These are phyloP conservation scores for Vitis hybrid DNA, from an alignment of 177 flowering plant genomes.

Conservation along the genomic window DNA sequence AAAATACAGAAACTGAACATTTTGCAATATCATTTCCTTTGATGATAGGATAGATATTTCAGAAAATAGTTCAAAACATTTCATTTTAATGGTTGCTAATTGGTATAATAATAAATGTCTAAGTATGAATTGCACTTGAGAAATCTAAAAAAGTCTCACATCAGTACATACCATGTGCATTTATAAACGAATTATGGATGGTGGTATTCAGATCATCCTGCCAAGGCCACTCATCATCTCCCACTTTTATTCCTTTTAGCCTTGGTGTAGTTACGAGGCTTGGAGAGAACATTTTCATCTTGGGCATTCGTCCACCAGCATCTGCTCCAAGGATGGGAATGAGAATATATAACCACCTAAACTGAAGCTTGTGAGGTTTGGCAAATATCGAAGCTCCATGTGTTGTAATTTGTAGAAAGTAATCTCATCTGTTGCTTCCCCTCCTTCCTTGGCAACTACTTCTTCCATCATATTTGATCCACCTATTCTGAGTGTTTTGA, in stretches of 20 bases:
- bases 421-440: neutral
- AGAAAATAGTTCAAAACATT: no score
- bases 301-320: neutral
- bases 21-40: no score
- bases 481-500: neutral
- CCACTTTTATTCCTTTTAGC: neutral
- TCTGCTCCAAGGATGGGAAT: slow-evolving; percentile 6
- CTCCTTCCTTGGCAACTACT: no score
- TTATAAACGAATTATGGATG: neutral
- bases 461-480: neutral
- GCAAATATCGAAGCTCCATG: neutral
- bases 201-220: neutral
- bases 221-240: neutral
- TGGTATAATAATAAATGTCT: no score
- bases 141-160: no score
- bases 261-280: neutral
- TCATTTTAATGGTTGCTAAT: no score
- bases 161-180: neutral
- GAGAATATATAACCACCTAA: neutral
- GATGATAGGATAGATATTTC: no score
- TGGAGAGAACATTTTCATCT: neutral
- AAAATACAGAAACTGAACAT: no score
- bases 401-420: neutral
- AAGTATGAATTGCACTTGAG: no score
- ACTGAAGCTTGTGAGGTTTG: slow-evolving; percentile 1